Conservation (phyloP, 225 moss, liverwort and hornwort genomes). For the Polytrichum commune region DNA sequence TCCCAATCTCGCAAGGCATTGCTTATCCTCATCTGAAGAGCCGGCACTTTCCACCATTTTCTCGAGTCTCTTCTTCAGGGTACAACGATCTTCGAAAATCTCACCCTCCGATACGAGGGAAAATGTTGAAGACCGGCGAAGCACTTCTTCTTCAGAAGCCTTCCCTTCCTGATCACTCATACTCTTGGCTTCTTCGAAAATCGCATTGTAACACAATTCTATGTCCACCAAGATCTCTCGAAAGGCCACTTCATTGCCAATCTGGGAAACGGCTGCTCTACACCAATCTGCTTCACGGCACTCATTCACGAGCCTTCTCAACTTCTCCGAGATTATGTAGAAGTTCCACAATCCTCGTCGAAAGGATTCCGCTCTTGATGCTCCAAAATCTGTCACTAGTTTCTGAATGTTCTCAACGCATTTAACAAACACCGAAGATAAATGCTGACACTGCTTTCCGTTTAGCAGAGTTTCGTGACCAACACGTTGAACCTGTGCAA, state of each 20-base stretch:
- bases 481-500: neutral
- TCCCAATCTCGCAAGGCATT: neutral
- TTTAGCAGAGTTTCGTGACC: neutral
- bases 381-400: neutral
- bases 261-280: neutral
- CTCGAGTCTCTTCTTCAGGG: neutral
- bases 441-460: neutral
- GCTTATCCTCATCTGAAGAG: neutral
- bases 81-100: neutral
- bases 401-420: neutral
- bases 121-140: neutral
- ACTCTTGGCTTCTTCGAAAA: neutral
- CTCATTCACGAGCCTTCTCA: neutral
- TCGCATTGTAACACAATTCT: neutral
- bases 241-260: slow-evolving; percentile 8
- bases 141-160: neutral
- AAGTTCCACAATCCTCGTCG: neutral
- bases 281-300: neutral
- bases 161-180: neutral
- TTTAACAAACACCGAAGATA: neutral
- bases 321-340: neutral
- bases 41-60: neutral
- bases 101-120: neutral
- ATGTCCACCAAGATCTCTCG: slow-evolving; percentile 2
- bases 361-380: neutral